Percentiles rank a stretch among this genome's conserved stretches.
phyloP scores from a whole-genome alignment of 192 early-diverging fungal genomes.

The Chytriomyces hyalinus region DNA sequence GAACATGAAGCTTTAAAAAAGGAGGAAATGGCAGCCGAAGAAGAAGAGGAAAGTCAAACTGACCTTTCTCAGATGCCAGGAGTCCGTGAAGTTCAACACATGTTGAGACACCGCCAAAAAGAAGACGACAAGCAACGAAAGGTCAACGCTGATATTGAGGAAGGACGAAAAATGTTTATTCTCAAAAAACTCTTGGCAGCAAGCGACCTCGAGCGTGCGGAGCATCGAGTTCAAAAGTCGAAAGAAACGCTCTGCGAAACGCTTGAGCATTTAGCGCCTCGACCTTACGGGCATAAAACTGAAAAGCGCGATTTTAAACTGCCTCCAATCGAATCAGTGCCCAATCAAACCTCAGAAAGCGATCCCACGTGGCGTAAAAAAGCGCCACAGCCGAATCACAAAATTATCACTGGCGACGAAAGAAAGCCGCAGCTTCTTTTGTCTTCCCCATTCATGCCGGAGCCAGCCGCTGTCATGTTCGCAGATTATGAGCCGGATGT shows the following conservation, averaged over 20 bases:
- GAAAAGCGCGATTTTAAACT: neutral
- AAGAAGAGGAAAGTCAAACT: too few relatives aligned
- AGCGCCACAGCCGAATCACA: conserved; percentile 23
- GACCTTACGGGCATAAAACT: neutral
- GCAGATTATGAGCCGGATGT: conserved; percentile 38
- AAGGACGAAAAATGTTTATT: conserved; percentile 12
- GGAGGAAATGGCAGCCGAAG: neutral
- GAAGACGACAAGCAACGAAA: neutral
- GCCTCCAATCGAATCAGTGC: too few relatives aligned
- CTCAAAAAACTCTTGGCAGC: conserved; percentile 10
- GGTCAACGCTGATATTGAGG: neutral
- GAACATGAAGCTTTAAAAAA: conserved; percentile 10
- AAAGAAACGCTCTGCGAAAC: conserved; percentile 18
- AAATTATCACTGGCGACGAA: neutral
- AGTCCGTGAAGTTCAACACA: conserved; percentile 21
- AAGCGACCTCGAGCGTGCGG: conserved; percentile 4
- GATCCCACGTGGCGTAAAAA: neutral
- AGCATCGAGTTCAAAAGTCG: neutral
- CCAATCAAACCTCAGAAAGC: too few relatives aligned
- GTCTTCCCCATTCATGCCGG: conserved; percentile 23
- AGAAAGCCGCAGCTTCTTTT: neutral
- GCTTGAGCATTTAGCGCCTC: conserved; percentile 18
- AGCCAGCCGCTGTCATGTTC: conserved; percentile 34
- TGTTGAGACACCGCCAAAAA: neutral
- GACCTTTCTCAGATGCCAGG: conserved; percentile 28